Base-by-base conservation (phyloP, 306 rosid genomes). In the Trifolium repens region DNA sequence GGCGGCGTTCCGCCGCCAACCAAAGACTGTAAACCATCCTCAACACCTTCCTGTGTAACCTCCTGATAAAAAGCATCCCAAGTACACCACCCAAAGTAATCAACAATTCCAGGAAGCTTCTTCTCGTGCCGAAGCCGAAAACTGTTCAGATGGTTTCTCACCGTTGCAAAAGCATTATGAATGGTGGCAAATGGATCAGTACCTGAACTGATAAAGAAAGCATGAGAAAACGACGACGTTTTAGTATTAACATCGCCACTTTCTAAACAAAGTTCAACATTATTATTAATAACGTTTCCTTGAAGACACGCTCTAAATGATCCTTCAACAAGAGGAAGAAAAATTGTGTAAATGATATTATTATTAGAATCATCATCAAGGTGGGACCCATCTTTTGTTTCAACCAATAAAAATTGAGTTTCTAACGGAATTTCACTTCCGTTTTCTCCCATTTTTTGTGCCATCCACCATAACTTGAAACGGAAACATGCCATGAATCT, bases 381-480 rank as follows among this genome's bases (percentile, higher is more conserved):
- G 79, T 87, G 93, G 86, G 98, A 87, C 76, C 96, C 97, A 1
- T 60, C 78, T 52, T 86, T 88, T 6, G 91, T 85, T 50, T 94
- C 97, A 7, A 90, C 77, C 84, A 94, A 77, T 22, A 94, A 55
- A 74, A 94, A 91, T 8, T 94, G 99, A 15, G 99, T 94, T 60
- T 94, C 99, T 0, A 92, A 80, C 0, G 97, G 99, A 52, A 94
- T 83, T 4, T 94, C 92, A 1, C 79, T 74, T 11, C 97, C 97
- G 62, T 44, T 79, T 12, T 86, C 89, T 7, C 99, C 99, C 97
- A 90, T 92, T 49, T 85, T 92, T 69, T 94, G 99, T 8, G 96
- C 85, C 99, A 94, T 94, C 99, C 97, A 94, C 97, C 97, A 94
- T 0, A 94, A 57, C 88, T 94, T 94, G 90, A 94, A 94, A 47